These are phyloP conservation scores for Stagonosporopsis tanaceti DNA, from an alignment of 2,329 filamentous ascomycete species.

Conservation along the genomic window DNA sequence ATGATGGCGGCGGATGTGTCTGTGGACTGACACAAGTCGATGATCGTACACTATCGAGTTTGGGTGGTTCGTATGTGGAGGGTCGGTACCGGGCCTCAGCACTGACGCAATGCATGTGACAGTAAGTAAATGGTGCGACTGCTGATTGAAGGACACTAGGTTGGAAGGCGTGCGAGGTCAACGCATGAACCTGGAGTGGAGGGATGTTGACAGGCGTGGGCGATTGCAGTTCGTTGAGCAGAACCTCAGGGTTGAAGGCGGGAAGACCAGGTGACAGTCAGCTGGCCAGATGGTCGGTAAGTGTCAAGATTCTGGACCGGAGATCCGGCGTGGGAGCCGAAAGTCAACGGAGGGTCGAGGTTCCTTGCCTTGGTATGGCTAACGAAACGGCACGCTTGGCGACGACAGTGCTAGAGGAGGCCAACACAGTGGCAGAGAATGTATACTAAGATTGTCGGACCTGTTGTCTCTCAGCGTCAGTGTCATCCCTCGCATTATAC, in stretches of 20 bases:
- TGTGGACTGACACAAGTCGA: constrained; percentile 44
- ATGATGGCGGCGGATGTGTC: constrained; percentile 44
- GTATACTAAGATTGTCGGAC: constrained; percentile 36
- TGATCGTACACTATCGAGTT: constrained; percentile 3
- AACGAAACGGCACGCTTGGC: constrained; percentile 28
- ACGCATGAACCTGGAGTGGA: constrained; percentile 25
- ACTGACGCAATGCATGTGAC: constrained; percentile 15
- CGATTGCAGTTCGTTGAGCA: constrained; percentile 3
- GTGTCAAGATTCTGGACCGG: constrained; percentile 19
- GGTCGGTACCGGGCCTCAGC: constrained; percentile 3
- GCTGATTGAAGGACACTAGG: constrained; percentile 15
- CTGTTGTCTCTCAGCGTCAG: constrained; percentile 39
- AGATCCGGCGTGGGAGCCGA: constrained; percentile 25
- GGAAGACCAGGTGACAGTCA: constrained; percentile 1
- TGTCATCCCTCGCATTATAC: constrained; percentile 38
- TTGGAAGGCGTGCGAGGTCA: constrained; percentile 21
- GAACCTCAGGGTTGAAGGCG: constrained; percentile 10
- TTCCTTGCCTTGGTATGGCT: constrained; percentile 38
- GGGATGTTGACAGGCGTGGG: constrained; percentile 11
- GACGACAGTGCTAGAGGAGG: constrained; percentile 25
- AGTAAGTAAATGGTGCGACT: constrained; percentile 20
- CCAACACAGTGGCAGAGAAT: constrained; percentile 12
- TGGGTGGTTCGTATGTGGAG: constrained; percentile 9
- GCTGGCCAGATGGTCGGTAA: constrained; percentile 9
- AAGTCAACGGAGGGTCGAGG: constrained; percentile 31